Evolutionary conservation across 2,329 filamentous ascomycete genomes (phyloP), one percentile per base, ranked within the genome.

Genomic region (Graphiopsis chlorocephala): DNA sequence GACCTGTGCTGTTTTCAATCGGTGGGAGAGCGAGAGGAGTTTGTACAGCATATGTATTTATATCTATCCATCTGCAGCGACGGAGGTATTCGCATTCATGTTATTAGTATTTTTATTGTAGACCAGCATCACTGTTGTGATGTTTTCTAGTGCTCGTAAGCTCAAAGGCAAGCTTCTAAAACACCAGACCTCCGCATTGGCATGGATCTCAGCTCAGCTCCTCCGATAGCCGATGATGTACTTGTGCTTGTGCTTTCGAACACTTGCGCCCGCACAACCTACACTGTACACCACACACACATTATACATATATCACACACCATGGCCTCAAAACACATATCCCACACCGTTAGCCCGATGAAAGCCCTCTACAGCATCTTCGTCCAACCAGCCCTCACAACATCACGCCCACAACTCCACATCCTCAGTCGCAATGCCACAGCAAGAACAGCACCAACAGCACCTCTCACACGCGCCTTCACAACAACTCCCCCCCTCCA

Each of bases 291-390:
- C 29, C 53, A 56, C 29, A 25, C 20, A 38, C 53, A 33, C 17
- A 33, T 10, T 17, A 15, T 6, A 56, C 11, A 38, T 25, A 23
- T 15, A 58, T 29, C 11, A n/a, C 42, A 23, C 47, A 66, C 42
- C 31, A 69, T 70, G 67, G 61, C 65, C 23, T 38, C 63, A 55
- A 64, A 61, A 52, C 65, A 68, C 52, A 47, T 63, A 56, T 47
- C 68, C 28, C 64, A 64, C 50, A 50, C 66, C 10, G 31, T 63
- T 23, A 59, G 23, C 31, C 62, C 62, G 1, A 42, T 59, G 8
- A 76, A 78, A 66, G 78, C 79, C 42, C 77, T 82, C 31, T 81
- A 78, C 71, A 76, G 76, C 66, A 75, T 81, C 68, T 81, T 82
- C 72, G 71, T 82, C 52, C 72, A 73, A 1, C 79, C 80, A n/a